Base-by-base conservation (phyloP, 345 rosid species). In the Microthlaspi erraticum region DNA sequence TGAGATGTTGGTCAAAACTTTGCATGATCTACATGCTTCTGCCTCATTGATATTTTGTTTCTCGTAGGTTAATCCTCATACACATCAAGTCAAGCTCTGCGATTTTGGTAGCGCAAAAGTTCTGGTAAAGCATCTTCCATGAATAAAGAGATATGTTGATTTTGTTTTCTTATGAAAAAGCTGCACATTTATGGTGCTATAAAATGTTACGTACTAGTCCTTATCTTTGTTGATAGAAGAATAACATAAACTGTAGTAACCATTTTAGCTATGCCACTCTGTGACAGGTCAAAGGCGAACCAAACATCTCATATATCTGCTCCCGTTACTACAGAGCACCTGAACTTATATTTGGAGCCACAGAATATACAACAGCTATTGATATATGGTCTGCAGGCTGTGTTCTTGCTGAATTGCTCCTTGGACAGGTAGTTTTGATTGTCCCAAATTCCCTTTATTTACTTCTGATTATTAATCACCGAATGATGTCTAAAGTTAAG, bases 371-470 rank as follows among this genome's bases (percentile, higher is more conserved):
- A 36, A 82, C 87, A 46, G 85, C 87, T 8, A 84, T 86, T 76
- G 91, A 86, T 68, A 84, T 84, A 72, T 86, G 88, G 91, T 86
- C 91, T 79, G 91, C 80, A 31, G 91, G 91, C 31, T 86, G 91
- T 74, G 91, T 86, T 38, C 79, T 86, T 66, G 88, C 91, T 43
- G 88, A 84, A 50, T 67, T 86, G 53, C 81, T 86, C 29, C 83
- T 86, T 53, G 91, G 91, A 63, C 88, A 82, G 84, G 91, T 86
- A 23, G 36, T 50, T 65, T 65, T 26, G 26, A 33, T 49, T 49
- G 6, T 61, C 74, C 51, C 0, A 29, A 53, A 0, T 8, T 13
- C 33, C 43, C 7, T 1, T 36, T 16, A 8, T 26, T 10, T 10
- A 52, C 5, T 37, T 51, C 3, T 26, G 29, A 23, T 52, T 18